These are phyloP conservation scores for Akebia trifoliata DNA, from an alignment of 164 flowering plant genomes.

Conservation along the genomic window DNA sequence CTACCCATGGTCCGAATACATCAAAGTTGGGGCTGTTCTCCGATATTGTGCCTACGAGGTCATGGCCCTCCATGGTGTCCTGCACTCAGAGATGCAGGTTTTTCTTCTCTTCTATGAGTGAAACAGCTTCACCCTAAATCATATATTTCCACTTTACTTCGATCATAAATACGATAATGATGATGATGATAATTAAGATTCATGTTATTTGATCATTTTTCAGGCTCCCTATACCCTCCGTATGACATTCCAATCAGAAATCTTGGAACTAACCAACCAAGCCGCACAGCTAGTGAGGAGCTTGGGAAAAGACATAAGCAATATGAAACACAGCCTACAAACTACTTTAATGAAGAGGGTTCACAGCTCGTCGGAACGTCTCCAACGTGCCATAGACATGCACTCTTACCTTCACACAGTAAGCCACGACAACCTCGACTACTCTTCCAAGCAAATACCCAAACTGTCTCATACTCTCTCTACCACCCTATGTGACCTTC, in stretches of 20 bases:
- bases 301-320: constrained; percentile 61
- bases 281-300: constrained; percentile 67
- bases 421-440: constrained; percentile 21
- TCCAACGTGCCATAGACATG: constrained; percentile 58
- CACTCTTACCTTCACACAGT: constrained; percentile 62
- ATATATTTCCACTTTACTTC: too few species aligned
- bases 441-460: constrained; percentile 26
- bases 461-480: constrained; percentile 36
- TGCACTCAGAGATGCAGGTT: constrained; percentile 78
- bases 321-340: constrained; percentile 45
- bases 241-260: constrained; percentile 53
- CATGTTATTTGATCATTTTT: too few species aligned
- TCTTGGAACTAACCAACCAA: constrained; percentile 48
- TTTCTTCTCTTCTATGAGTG: too few species aligned
- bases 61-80: constrained; percentile 81
- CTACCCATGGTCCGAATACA: constrained; percentile 74
- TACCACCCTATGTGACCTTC: constrained; percentile 17
- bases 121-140: too few species aligned
- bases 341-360: constrained; percentile 37
- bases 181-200: too few species aligned
- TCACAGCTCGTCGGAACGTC: constrained; percentile 56
- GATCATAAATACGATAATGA: too few species aligned
- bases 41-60: constrained; percentile 79
- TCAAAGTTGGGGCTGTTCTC: constrained; percentile 70
- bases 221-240: constrained; percentile 74